Conservation (phyloP, 1,284 basidiomycete species). For the Fomes fomentarius region DNA sequence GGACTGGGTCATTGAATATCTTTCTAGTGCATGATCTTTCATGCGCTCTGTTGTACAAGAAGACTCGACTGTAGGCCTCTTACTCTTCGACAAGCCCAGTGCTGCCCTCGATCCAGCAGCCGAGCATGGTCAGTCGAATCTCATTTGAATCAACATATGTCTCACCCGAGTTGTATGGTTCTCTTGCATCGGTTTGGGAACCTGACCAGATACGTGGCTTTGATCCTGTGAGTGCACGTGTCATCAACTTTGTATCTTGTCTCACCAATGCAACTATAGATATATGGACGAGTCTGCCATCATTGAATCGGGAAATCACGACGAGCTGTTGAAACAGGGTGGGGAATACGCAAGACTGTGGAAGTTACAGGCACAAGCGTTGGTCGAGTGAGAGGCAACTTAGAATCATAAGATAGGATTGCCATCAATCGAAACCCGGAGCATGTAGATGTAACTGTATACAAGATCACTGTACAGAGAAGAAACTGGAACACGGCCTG, state of each 20-base stretch:
- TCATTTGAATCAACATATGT: too few relatives aligned
- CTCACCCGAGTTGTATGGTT: constrained; percentile 64
- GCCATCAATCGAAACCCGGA: too few relatives aligned
- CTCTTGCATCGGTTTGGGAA: constrained; percentile 74
- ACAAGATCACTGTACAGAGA: too few relatives aligned
- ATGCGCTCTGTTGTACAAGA: constrained; percentile 69
- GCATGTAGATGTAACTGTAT: too few relatives aligned
- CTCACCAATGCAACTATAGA: constrained; percentile 34
- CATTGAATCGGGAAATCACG: constrained; percentile 56
- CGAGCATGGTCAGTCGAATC: constrained; percentile 52
- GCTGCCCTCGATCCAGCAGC: constrained; percentile 74
- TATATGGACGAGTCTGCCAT: constrained; percentile 62
- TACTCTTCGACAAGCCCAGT: constrained; percentile 80
- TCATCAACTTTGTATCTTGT: too few relatives aligned
- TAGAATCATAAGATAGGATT: too few relatives aligned
- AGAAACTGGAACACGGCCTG: too few relatives aligned
- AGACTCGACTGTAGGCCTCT: constrained; percentile 54
- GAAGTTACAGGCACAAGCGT: constrained; percentile 57
- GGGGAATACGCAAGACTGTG: constrained; percentile 61
- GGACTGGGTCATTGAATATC: too few relatives aligned
- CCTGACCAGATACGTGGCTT: constrained; percentile 62
- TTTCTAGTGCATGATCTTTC: constrained; percentile 75
- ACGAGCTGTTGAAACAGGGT: constrained; percentile 43
- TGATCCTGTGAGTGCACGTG: constrained; percentile 51
- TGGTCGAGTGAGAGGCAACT: constrained; percentile 35